These are phyloP conservation scores for Trichosporon faecale DNA, from an alignment of 1,284 basidiomycete genomes.

Conservation along the genomic window DNA sequence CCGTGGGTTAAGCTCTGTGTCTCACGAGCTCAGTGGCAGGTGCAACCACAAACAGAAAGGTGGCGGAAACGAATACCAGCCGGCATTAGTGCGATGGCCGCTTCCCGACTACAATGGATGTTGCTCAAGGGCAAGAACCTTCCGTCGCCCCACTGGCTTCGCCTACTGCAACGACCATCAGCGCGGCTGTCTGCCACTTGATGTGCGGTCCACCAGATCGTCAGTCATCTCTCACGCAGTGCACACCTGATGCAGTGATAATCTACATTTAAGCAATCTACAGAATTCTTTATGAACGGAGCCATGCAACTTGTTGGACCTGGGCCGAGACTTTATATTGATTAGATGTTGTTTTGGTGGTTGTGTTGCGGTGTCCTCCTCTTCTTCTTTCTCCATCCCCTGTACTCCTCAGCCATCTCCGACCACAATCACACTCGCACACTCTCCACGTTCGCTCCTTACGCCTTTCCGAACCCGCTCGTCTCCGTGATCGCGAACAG, in stretches of 20 bases:
- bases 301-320: constrained; percentile 10
- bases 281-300: constrained; percentile 3
- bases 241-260: constrained; percentile 5
- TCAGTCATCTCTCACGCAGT: background rate
- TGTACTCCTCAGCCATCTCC: too few species aligned
- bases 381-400: background rate
- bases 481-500: constrained; percentile 89
- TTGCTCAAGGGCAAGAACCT: too few species aligned
- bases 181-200: too few species aligned
- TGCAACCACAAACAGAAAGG: too few species aligned
- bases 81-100: too few species aligned
- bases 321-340: background rate
- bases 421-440: background rate
- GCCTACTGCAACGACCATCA: too few species aligned
- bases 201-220: background rate
- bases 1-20: too few species aligned
- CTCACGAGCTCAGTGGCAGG: too few species aligned
- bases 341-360: constrained; percentile 5
- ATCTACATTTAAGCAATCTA: constrained; percentile 12
- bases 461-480: constrained; percentile 75
- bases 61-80: too few species aligned
- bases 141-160: too few species aligned
- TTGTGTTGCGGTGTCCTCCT: background rate
- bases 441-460: constrained; percentile 1
- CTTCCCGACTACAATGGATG: too few species aligned